Percentiles rank a stretch among this genome's conserved stretches.
phyloP scores from a whole-genome alignment of 495 filamentous ascomycete genomes.

The Rusavskia elegans region DNA sequence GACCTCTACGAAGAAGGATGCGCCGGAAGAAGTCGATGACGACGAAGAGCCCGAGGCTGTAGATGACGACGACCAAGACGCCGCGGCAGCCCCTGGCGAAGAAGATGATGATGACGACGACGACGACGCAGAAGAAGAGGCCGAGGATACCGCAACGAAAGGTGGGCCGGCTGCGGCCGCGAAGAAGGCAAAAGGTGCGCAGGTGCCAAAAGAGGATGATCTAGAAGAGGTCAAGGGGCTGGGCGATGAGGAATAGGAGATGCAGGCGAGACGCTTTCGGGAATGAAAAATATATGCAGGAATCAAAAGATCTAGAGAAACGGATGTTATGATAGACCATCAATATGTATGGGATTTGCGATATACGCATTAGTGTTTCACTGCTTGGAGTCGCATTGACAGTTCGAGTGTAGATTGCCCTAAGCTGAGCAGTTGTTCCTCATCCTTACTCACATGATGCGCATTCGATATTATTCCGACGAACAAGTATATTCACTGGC shows the following conservation, averaged over 20 bases:
- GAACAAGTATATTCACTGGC: too few relatives aligned
- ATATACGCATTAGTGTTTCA: too few relatives aligned
- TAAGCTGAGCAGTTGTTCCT: too few relatives aligned
- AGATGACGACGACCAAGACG: conserved; percentile 17
- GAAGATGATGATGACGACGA: conserved; percentile 22
- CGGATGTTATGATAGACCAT: too few relatives aligned
- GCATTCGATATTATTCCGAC: too few relatives aligned
- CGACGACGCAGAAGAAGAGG: conserved; percentile 19
- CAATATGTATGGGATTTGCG: too few relatives aligned
- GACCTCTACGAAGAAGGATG: conserved; percentile 13
- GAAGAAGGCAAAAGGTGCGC: conserved; percentile 25
- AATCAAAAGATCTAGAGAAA: too few relatives aligned
- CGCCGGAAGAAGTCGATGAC: conserved; percentile 17
- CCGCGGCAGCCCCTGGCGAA: conserved; percentile 8
- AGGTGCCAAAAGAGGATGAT: conserved; percentile 32
- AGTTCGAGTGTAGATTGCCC: too few relatives aligned
- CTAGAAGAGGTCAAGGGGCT: conserved; percentile 25
- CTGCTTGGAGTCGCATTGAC: too few relatives aligned
- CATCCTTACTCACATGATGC: too few relatives aligned
- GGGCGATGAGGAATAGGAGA: conserved; percentile 11
- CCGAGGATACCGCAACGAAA: conserved; percentile 20
- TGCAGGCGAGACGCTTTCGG: too few relatives aligned
- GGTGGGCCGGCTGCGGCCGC: conserved; percentile 29
- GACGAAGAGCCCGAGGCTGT: conserved; percentile 11
- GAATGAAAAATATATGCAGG: too few relatives aligned